A percentile compares a stretch with the other conserved stretches of the same genome.
These are phyloP conservation scores for Colletotrichum tanaceti DNA, from an alignment of 2,329 filamentous ascomycete genomes.

Conservation along the genomic window DNA sequence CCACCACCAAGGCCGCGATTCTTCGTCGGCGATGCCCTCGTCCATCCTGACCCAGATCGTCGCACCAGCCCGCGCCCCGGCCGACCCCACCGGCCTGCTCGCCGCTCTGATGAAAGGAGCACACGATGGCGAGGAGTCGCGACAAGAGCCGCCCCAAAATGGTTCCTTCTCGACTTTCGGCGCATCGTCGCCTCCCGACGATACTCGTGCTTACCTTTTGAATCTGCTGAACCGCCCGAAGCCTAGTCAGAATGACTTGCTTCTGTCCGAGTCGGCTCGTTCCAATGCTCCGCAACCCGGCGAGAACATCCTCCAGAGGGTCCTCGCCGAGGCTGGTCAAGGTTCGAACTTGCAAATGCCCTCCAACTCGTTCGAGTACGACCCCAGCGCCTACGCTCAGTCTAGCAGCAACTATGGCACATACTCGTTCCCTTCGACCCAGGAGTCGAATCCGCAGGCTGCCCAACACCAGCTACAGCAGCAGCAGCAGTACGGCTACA, in stretches of 20 bases:
- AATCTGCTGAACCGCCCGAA: slow-evolving; percentile 86
- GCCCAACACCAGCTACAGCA: slow-evolving; percentile 41
- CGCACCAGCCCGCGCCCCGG: slow-evolving; percentile 66
- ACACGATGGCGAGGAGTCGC: slow-evolving; percentile 60
- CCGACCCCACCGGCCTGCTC: slow-evolving; percentile 68
- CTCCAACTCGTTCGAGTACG: slow-evolving; percentile 43
- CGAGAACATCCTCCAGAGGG: slow-evolving; percentile 39
- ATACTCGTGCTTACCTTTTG: slow-evolving; percentile 87
- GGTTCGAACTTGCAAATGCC: slow-evolving; percentile 37
- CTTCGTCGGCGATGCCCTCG: slow-evolving; percentile 46
- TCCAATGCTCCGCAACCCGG: slow-evolving; percentile 44
- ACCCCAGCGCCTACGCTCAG: slow-evolving; percentile 42
- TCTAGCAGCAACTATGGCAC: slow-evolving; percentile 42
- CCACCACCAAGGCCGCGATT: slow-evolving; percentile 41
- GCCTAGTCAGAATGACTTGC: slow-evolving; percentile 68
- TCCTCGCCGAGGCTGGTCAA: slow-evolving; percentile 38
- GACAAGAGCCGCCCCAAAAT: slow-evolving; percentile 44
- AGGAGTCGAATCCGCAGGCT: slow-evolving; percentile 37
- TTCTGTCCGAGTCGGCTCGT: slow-evolving; percentile 56
- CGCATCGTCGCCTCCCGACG: slow-evolving; percentile 66
- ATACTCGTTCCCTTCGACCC: slow-evolving; percentile 40
- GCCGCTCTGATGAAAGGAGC: slow-evolving; percentile 71
- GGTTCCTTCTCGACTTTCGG: slow-evolving; percentile 55
- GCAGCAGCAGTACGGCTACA: slow-evolving; percentile 42
- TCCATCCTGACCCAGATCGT: slow-evolving; percentile 59